Conservation (phyloP, 257 asterid species). For the Salvia rosmarinus region DNA sequence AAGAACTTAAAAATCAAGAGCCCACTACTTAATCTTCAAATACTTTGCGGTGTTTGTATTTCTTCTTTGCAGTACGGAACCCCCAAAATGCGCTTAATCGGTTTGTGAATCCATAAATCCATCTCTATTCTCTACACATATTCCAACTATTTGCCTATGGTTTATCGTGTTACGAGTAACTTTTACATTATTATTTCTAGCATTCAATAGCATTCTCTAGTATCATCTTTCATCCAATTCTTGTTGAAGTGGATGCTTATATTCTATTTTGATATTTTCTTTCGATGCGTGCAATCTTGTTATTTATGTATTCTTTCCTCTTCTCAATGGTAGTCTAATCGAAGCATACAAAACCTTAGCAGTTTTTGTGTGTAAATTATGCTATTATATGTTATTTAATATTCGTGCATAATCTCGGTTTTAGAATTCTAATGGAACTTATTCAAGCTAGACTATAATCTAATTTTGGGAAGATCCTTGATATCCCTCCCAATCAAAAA, state of each 20-base stretch:
- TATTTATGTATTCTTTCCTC: neutral
- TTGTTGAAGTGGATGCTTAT: constrained; percentile 1
- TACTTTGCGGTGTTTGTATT: constrained; percentile 28
- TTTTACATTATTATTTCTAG: neutral
- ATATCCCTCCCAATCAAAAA: too few species aligned
- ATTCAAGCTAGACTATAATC: neutral
- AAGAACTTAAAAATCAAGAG: neutral
- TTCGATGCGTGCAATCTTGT: neutral
- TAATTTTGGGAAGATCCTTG: too few species aligned
- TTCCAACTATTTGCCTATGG: neutral
- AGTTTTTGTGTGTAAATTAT: neutral
- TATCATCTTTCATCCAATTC: neutral
- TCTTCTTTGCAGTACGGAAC: constrained; percentile 27
- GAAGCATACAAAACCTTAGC: neutral
- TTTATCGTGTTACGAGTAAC: neutral
- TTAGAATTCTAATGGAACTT: neutral
- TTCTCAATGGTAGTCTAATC: neutral
- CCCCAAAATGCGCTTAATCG: constrained; percentile 27
- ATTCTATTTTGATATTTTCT: neutral
- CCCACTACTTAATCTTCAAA: neutral
- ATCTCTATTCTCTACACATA: neutral
- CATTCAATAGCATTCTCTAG: neutral
- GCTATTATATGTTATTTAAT: neutral
- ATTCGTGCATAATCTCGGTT: too few species aligned
- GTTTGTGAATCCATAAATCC: constrained; percentile 13